These are phyloP conservation scores for Candida methanosorbosa DNA, from an alignment of 805 yeast genomes.

Conservation along the genomic window DNA sequence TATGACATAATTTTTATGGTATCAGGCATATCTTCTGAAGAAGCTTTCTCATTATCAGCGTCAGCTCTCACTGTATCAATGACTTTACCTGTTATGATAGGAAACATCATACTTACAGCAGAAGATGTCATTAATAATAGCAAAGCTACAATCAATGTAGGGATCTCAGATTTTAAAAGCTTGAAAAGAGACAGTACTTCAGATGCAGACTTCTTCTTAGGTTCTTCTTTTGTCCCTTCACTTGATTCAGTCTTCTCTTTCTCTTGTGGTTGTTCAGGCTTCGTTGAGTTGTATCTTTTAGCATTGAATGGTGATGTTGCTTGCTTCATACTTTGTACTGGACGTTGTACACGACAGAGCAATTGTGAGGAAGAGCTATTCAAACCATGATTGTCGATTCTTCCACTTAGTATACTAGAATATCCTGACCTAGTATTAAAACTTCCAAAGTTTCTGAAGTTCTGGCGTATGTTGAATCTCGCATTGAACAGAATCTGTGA, in stretches of 20 bases:
- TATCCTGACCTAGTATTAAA: too few relatives aligned
- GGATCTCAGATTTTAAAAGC: slow-evolving; percentile 50
- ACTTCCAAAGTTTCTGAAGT: too few relatives aligned
- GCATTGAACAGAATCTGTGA: too few relatives aligned
- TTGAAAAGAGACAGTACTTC: slow-evolving; percentile 42
- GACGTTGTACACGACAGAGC: too few relatives aligned
- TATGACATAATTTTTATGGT: slow-evolving; percentile 22
- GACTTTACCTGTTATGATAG: slow-evolving; percentile 77
- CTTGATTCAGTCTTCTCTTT: too few relatives aligned
- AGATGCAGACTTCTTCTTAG: slow-evolving; percentile 9
- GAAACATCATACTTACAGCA: slow-evolving; percentile 72
- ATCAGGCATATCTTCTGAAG: slow-evolving; percentile 4
- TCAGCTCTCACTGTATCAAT: slow-evolving; percentile 54
- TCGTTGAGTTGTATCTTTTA: slow-evolving; percentile 1
- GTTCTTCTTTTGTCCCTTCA: neutral
- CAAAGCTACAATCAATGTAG: slow-evolving; percentile 53
- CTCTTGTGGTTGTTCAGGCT: too few relatives aligned
- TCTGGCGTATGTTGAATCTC: too few relatives aligned
- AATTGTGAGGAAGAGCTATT: too few relatives aligned
- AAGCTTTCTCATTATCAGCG: slow-evolving; percentile 12
- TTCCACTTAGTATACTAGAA: too few relatives aligned
- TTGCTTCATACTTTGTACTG: too few relatives aligned
- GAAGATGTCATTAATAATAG: slow-evolving; percentile 60
- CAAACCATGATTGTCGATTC: too few relatives aligned
- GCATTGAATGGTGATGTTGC: too few relatives aligned